phyloP scores from a whole-genome alignment of 2,329 filamentous ascomycete genomes.

The Penicillium sp. region DNA sequence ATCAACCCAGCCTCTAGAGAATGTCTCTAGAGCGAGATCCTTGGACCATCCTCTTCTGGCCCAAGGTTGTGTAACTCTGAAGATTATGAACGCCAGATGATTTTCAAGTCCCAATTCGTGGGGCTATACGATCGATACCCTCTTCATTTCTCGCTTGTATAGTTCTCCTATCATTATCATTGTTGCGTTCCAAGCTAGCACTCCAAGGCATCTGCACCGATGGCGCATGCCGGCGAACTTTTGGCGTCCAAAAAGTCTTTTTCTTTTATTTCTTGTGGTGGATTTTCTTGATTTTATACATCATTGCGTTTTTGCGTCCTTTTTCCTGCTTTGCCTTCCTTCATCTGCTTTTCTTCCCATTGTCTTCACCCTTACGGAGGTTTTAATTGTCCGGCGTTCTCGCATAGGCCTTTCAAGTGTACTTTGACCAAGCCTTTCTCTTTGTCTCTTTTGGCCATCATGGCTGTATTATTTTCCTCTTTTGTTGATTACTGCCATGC shows the following conservation, averaged over 20 bases:
- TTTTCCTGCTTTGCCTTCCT: not conserved
- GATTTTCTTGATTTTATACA: conserved; percentile 6
- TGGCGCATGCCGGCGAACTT: conserved; percentile 21
- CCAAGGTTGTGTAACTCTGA: conserved; percentile 1
- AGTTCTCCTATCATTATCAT: conserved; percentile 22
- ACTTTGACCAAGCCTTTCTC: not conserved
- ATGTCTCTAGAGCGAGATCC: conserved; percentile 11
- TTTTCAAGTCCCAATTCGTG: conserved; percentile 18
- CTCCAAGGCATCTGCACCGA: conserved; percentile 20
- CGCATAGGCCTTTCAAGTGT: not conserved
- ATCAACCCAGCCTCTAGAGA: conserved; percentile 31
- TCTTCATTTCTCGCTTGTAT: conserved; percentile 29
- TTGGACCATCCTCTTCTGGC: not conserved
- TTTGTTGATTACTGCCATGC: not conserved
- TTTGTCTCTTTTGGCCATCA: not conserved
- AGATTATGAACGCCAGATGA: conserved; percentile 5
- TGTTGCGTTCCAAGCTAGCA: conserved; percentile 21
- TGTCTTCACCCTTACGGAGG: not conserved
- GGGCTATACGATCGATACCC: conserved; percentile 30
- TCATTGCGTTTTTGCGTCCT: conserved; percentile 15
- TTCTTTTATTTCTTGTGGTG: conserved; percentile 16
- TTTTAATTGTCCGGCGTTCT: conserved; percentile 2
- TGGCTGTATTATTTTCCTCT: conserved; percentile 7
- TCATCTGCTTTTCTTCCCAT: not conserved
- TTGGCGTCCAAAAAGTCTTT: conserved; percentile 28